Evolutionary conservation across 345 rosid genomes (phyloP), one percentile per base, ranked within the genome.

Genomic region (Moricandia moricandioides): DNA sequence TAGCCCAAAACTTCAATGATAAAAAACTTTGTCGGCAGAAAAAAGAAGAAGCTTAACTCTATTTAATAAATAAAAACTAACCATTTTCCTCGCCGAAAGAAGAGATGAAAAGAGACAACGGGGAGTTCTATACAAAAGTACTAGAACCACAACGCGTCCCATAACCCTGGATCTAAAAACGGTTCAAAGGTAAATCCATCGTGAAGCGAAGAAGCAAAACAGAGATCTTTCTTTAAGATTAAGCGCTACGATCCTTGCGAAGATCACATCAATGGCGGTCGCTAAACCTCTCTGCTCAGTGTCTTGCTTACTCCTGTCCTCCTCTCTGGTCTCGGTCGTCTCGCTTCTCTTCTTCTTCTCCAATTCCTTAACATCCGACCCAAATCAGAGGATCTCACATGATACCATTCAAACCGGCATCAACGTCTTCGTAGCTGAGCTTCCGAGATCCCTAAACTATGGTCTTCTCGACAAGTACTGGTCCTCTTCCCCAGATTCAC

Each of bases 381-480:
- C 45, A 1, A 66, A 39, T 59, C 76, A 21, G 2, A 66, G 2
- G 7, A 43, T 59, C 49, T 71, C 75, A 70, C 80, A 49, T 65
- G 39, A 10, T 30, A 26, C 71, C 37, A 5, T 58, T 27, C 74
- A 67, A 60, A 33, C 69, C 51, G 66, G 83, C 73, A 81, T 95
- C 88, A 89, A 86, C 11, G 94, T 95, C 82, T 88, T 76, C 56
- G 88, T 92, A 9, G 87, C 91, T 2, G 85, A 85, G 75, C 92
- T 95, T 60, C 97, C 99, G 11, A 84, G 96, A 83, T 87, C 98
- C 29, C 84, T 90, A 63, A 92, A 87, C 69, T 95, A 95, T 35
- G 96, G 88, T 74, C 92, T 92, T 65, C 88, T 92, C 56, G 83
- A 85, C 3, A 79, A 79, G 4, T 95, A 92, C 62, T 95, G 97